phyloP scores from a whole-genome alignment of 306 rosid genomes.

The Vigna hirtella region DNA sequence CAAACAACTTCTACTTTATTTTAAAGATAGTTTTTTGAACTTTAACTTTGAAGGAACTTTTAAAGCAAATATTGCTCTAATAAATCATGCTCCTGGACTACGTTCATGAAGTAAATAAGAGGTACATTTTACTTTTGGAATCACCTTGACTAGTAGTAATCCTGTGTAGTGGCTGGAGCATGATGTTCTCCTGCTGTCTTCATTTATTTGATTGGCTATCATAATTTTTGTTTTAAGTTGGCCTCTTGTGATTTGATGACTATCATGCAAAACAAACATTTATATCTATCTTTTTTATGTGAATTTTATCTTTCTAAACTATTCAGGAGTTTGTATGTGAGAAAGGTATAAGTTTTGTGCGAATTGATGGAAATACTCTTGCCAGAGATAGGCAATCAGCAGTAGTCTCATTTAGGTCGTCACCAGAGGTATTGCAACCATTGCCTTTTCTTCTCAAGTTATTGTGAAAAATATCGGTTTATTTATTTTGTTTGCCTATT shows the following conservation, averaged over 20 bases:
- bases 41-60: neutral
- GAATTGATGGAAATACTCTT: constrained; percentile 94
- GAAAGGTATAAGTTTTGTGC: constrained; percentile 78
- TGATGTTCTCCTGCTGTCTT: neutral
- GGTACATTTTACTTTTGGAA: constrained; percentile 36
- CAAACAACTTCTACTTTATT: neutral
- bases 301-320: constrained; percentile 38
- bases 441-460: constrained; percentile 32
- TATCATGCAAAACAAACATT: neutral
- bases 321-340: constrained; percentile 79
- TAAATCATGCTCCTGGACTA: constrained; percentile 16
- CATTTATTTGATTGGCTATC: constrained; percentile 12
- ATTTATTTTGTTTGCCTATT: constrained; percentile 6
- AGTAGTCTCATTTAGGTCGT: constrained; percentile 73
- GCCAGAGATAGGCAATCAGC: constrained; percentile 88
- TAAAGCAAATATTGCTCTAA: neutral
- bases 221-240: constrained; percentile 7
- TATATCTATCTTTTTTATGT: constrained; percentile 8
- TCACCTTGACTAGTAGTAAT: neutral
- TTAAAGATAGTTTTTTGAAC: neutral
- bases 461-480: neutral
- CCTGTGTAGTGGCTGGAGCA: constrained; percentile 21
- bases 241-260: constrained; percentile 28
- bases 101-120: constrained; percentile 19
- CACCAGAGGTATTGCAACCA: constrained; percentile 62